Evolutionary conservation across 129 eudicot species (phyloP), one percentile per base, ranked within the genome.

Genomic region (Tanacetum coccineum): DNA sequence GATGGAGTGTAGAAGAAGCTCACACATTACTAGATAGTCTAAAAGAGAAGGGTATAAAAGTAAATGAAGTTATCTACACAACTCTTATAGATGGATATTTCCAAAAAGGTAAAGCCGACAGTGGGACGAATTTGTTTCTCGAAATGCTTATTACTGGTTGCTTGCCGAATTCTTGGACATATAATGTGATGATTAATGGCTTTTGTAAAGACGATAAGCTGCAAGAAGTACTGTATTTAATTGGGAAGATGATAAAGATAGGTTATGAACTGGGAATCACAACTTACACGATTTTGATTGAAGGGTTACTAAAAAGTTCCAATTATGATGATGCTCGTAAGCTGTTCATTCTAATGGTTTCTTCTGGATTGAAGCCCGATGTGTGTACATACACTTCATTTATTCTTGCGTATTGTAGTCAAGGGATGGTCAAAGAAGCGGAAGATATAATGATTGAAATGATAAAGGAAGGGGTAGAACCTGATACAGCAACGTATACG

Each of bases 81-180:
- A 74, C 85, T 64, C 75, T 91, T 70, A 76, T 91, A 67, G 85
- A 81, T 44, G 97, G 97, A 21, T 87, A 79, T 83, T 78, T 88
- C 78, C 85, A 81, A 71, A 76, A 67, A 0, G 82, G 71, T 39
- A 83, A 80, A 67, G 42, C 73, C 9, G 82, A 83, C 32, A 10
- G 22, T 75, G 94, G 94, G 54, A 13, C 68, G 64, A 32, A 30
- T 58, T 65, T 91, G 76, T 85, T 87, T 46, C 78, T 76, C 26
- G 68, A 78, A 71, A 91, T 91, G 97, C 61, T 78, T 75, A 36
- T 32, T 6, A 77, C 69, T 4, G 75, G 71, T 46, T 87, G 81
- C 81, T 59, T 21, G 53, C 97, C 91, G 48, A 87, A 87, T 76
- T 66, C 82, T 14, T 76, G 73, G 82, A 88, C 89, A 9, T 85